Conservation (phyloP, 257 asterid species). For the Capsicum baccatum region DNA sequence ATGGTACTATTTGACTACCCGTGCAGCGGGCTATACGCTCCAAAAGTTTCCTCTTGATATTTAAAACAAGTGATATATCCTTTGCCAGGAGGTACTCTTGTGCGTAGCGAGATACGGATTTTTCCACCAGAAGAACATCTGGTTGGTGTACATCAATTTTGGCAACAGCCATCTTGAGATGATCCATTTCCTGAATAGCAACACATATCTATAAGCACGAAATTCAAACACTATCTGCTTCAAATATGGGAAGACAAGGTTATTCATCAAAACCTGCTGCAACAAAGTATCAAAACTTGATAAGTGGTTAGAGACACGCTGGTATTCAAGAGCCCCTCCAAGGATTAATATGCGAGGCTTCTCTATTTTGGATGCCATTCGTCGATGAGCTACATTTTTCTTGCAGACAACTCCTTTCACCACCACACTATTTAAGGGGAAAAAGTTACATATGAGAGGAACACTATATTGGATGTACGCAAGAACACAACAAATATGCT, state of each 20-base stretch:
- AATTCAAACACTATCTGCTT: slow-evolving; percentile 4
- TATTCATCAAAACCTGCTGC: slow-evolving; percentile 74
- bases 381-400: slow-evolving; percentile 94
- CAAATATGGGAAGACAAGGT: slow-evolving; percentile 30
- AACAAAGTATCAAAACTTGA: slow-evolving; percentile 94
- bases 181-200: slow-evolving; percentile 88
- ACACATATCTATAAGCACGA: slow-evolving; percentile 34
- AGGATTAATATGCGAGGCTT: slow-evolving; percentile 88
- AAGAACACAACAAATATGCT: slow-evolving; percentile 13
- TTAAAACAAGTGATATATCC: slow-evolving; percentile 87
- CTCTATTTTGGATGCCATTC: slow-evolving; percentile 90
- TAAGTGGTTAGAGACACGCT: slow-evolving; percentile 87
- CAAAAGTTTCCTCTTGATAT: slow-evolving; percentile 83
- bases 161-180: slow-evolving; percentile 98
- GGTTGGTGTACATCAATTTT: slow-evolving; percentile 87
- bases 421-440: slow-evolving; percentile 60
- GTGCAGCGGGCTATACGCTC: slow-evolving; percentile 96
- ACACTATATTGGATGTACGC: slow-evolving; percentile 25
- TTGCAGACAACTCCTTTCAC: slow-evolving; percentile 93
- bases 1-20: slow-evolving; percentile 87
- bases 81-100: slow-evolving; percentile 95
- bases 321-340: slow-evolving; percentile 98
- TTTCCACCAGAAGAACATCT: slow-evolving; percentile 93
- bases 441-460: slow-evolving; percentile 34
- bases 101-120: slow-evolving; percentile 93